Evolutionary conservation across 345 rosid genomes (phyloP).

Genomic region (Dipteronia sinensis): DNA sequence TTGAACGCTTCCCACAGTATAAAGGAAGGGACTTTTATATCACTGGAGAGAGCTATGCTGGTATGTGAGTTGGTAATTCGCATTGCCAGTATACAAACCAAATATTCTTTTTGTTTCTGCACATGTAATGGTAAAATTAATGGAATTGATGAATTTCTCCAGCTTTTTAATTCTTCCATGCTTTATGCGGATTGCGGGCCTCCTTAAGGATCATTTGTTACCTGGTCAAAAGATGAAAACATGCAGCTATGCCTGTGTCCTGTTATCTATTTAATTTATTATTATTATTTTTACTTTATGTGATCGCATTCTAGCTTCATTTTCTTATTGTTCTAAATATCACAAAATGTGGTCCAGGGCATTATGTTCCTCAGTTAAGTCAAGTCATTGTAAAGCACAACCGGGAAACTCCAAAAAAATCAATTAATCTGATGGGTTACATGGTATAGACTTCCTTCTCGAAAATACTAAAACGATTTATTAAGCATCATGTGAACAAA

Average conservation of each 20-base stretch:
- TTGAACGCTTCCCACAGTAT: slow-evolving; percentile 87
- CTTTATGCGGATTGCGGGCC: neutral
- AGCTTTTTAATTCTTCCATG: neutral
- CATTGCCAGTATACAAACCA: neutral
- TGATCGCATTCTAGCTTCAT: neutral
- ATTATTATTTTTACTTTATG: neutral
- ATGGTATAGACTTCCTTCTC: slow-evolving; percentile 54
- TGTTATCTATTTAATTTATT: neutral
- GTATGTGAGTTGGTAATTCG: slow-evolving; percentile 35
- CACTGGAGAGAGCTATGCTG: slow-evolving; percentile 90
- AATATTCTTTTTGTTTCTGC: neutral
- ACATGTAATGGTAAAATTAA: too few species aligned
- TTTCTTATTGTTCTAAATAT: slow-evolving; percentile 11
- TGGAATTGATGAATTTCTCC: neutral
- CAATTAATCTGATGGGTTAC: slow-evolving; percentile 82
- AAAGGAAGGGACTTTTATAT: slow-evolving; percentile 88
- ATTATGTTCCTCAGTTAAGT: slow-evolving; percentile 95
- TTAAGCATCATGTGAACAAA: slow-evolving; percentile 7
- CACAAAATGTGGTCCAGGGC: slow-evolving; percentile 53
- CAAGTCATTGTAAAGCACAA: slow-evolving; percentile 70
- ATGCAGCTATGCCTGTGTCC: neutral
- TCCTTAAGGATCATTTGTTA: neutral
- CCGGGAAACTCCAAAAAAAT: slow-evolving; percentile 36
- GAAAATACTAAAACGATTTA: neutral
- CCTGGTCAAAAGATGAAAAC: neutral